Base-by-base conservation (phyloP, 106 monocot species). In the Platanthera zijinensis region DNA sequence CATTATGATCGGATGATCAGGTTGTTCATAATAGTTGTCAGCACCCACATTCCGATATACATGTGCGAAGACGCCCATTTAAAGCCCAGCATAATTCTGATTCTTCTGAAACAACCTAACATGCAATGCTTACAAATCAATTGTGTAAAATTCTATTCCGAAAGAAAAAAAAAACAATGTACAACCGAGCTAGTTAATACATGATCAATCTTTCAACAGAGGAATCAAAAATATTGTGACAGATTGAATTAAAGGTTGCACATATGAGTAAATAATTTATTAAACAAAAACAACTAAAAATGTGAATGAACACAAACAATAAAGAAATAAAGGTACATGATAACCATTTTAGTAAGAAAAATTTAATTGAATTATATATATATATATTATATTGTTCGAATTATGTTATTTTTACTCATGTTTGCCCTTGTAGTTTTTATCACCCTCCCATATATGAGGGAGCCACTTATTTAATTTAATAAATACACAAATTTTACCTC, bases 111-210 rank as follows among this genome's bases (percentile, higher is more conserved):
- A 88, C 74, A 92, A 77, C 81, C 84, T 90, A 52, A 89, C 66
- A 73, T 92, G 94, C 82, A 99, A 81, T 48, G 86, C 52, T 63
- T 99, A 94, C 74, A 99, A 99, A 86, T 39, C 80, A 76, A 47
- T 76, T 83, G 75, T 88, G 99, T 75, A 99, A 76, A 67, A 90
- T 79, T 81, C 76, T 91, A 71, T 92, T 99, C 94, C 94, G 84
- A 78, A 81, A 64, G 5, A 66, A 32, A 66, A 66, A 1, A 32
- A 66, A 66, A 1, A 66, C 7, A 19, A 66, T 30, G 25, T 30
- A 66, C 11, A 66, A 39, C 11, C 66, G 11, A 66, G 0, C 11
- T 66, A 66, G 4, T 66, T 12, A 32, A 32, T 1, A 32, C n/a
- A 21, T 7, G 7, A 11, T 6, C 3, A 6, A 5, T 61, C 59